These are phyloP conservation scores for Coniferiporia sulphurascens DNA, from an alignment of 1,284 basidiomycete genomes.

Conservation along the genomic window DNA sequence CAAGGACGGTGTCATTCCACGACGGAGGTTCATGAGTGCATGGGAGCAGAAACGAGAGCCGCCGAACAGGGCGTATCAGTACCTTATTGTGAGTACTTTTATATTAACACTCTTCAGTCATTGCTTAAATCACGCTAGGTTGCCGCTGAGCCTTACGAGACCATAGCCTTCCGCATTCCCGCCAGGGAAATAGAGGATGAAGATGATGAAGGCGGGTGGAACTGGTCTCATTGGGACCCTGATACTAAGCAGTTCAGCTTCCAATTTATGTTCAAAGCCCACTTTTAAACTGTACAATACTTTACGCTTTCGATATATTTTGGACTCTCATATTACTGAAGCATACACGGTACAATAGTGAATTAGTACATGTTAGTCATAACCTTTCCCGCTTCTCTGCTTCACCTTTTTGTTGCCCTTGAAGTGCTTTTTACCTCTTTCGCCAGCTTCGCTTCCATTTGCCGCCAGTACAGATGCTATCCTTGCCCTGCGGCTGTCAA, in stretches of 20 bases:
- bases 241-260: slow-evolving; percentile 96
- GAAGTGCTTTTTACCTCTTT: slow-evolving; percentile 78
- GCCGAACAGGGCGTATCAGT: slow-evolving; percentile 95
- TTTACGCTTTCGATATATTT: neutral
- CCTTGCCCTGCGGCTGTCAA: slow-evolving; percentile 45
- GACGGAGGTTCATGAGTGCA: slow-evolving; percentile 94
- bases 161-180: slow-evolving; percentile 96
- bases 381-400: slow-evolving; percentile 86
- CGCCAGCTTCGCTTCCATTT: slow-evolving; percentile 33
- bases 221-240: slow-evolving; percentile 96
- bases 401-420: slow-evolving; percentile 83
- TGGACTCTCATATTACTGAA: neutral
- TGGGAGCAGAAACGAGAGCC: slow-evolving; percentile 97
- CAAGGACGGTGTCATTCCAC: slow-evolving; percentile 79
- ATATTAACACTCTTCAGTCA: slow-evolving; percentile 4
- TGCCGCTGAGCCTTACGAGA: slow-evolving; percentile 98
- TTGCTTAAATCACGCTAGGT: slow-evolving; percentile 49
- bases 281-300: slow-evolving; percentile 33
- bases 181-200: slow-evolving; percentile 97
- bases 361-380: slow-evolving; percentile 48
- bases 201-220: slow-evolving; percentile 83
- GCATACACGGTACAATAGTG: neutral
- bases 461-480: slow-evolving; percentile 44
- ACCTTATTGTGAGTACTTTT: slow-evolving; percentile 76
- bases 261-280: slow-evolving; percentile 86